Evolutionary conservation across 257 asterid species (phyloP).

Genomic region (Vinca minor): DNA sequence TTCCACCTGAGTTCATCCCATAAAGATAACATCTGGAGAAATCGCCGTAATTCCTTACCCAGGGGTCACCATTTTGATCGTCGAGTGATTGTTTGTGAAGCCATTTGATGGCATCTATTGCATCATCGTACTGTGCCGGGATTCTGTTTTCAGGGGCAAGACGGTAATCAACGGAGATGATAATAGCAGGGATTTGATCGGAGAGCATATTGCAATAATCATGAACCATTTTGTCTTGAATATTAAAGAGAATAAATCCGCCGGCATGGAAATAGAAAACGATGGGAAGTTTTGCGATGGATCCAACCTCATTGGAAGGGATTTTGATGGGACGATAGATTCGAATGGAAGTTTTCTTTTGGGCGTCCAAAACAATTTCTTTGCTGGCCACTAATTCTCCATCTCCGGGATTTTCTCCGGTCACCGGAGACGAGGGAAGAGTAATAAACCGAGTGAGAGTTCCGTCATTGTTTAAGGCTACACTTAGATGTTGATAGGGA

Average conservation of each 20-base stretch:
- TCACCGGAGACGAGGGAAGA: constrained; percentile 52
- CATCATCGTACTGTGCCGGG: constrained; percentile 86
- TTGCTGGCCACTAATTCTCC: constrained; percentile 57
- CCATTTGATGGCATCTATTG: constrained; percentile 61
- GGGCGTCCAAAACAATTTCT: constrained; percentile 47
- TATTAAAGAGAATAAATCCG: constrained; percentile 50
- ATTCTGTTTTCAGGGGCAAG: constrained; percentile 78
- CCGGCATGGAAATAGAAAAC: constrained; percentile 54
- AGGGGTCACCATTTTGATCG: constrained; percentile 39
- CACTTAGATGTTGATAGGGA: constrained; percentile 57
- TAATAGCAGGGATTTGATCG: constrained; percentile 48
- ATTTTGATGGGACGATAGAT: constrained; percentile 60
- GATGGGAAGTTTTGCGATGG: constrained; percentile 59
- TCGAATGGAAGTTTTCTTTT: constrained; percentile 65
- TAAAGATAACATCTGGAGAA: constrained; percentile 57
- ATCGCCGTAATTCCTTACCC: constrained; percentile 63
- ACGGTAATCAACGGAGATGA: constrained; percentile 61
- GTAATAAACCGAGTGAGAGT: constrained; percentile 53
- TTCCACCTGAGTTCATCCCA: constrained; percentile 61
- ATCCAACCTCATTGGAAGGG: constrained; percentile 48
- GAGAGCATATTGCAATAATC: constrained; percentile 47
- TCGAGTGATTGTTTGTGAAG: constrained; percentile 40
- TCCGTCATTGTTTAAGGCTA: constrained; percentile 53
- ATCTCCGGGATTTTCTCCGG: constrained; percentile 35
- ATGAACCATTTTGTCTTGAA: constrained; percentile 35